Evolutionary conservation across 192 early-diverging fungal genomes (phyloP), one percentile per base, ranked within the genome.

Genomic region (Linnemannia hyalina): DNA sequence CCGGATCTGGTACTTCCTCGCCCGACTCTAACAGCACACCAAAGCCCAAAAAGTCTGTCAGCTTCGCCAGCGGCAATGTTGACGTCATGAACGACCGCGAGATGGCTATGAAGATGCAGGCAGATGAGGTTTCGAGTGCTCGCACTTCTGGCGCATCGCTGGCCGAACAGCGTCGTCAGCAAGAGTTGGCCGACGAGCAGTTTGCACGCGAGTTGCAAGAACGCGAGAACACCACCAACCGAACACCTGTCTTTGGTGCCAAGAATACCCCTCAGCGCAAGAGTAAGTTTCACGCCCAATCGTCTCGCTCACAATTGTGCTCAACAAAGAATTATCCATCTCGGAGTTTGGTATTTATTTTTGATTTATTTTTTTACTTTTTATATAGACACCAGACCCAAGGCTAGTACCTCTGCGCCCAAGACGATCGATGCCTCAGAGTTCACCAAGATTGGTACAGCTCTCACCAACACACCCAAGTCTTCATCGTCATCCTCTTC

Each of bases 161-260:
- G 81, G 46, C 90, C 42, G 80, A 90, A 84, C 75, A 89, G 80
- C n/a, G 92, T 74, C 79, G 90, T 83, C 63, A 81, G 89, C 70
- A 90, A 88, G 90, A 91, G 9, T 68, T 89, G 38, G 68, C 77
- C n/a, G 97, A 99, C 85, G 97, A 97, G 82, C 90, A 89, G 32
- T 89, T 97, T 78, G 97, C 97, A 4, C 92, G 97, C 20, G 89
- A 93, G 76, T 88, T 99, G 68, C 97, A 98, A 82, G 92, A 95
- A 55, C 91, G 93, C 42, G 94, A 97, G 65, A 88, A 88, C 46
- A 52, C 60, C n/a, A 81, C 74, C 29, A 84, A 87, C 60, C 82
- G 74, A 1, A 76, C 76, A 16, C 84, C 84, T 29, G 84, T 86
- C 46, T 86, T 86, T 78, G 84, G 84, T 23, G 38, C 60, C 68